Conservation (phyloP, 331 rosid species). For the Quercus phellos region DNA sequence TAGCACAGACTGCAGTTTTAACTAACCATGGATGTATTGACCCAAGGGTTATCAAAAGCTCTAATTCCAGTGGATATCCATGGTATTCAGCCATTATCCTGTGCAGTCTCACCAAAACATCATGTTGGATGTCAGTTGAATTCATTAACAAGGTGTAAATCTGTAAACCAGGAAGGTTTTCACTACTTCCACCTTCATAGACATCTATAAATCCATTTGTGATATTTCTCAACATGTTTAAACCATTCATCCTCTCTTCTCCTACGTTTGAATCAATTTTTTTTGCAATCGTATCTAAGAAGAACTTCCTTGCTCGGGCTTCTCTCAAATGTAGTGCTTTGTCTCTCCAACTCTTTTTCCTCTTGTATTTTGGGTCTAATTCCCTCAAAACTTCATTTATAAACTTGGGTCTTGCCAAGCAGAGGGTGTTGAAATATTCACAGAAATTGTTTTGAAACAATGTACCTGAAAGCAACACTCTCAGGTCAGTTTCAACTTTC, state of each 20-base stretch:
- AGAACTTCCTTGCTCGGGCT: slow-evolving; percentile 74
- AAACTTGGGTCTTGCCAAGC: slow-evolving; percentile 86
- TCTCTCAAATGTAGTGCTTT: slow-evolving; percentile 49
- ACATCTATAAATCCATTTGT: slow-evolving; percentile 82
- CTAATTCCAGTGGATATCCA: slow-evolving; percentile 82
- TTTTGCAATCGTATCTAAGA: slow-evolving; percentile 74
- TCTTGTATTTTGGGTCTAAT: slow-evolving; percentile 65
- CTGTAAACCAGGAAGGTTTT: slow-evolving; percentile 86
- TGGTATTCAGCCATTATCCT: slow-evolving; percentile 42
- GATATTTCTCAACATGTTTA: slow-evolving; percentile 70
- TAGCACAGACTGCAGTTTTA: slow-evolving; percentile 63
- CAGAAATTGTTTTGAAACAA: slow-evolving; percentile 93
- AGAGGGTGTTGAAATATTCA: slow-evolving; percentile 84
- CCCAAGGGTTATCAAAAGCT: slow-evolving; percentile 89
- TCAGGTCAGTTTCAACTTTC: slow-evolving; percentile 78
- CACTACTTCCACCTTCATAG: slow-evolving; percentile 74
- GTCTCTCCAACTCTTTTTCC: slow-evolving; percentile 32
- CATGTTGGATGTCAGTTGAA: slow-evolving; percentile 65
- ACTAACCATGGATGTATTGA: slow-evolving; percentile 96
- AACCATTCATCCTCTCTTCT: slow-evolving; percentile 70
- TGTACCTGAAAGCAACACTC: slow-evolving; percentile 91
- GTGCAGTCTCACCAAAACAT: slow-evolving; percentile 53
- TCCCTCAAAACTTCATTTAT: slow-evolving; percentile 65
- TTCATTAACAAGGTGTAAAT: slow-evolving; percentile 91
- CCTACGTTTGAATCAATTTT: slow-evolving; percentile 64